Base-by-base conservation (phyloP, 1,284 basidiomycete species). In the Leccinum pachyderme region DNA sequence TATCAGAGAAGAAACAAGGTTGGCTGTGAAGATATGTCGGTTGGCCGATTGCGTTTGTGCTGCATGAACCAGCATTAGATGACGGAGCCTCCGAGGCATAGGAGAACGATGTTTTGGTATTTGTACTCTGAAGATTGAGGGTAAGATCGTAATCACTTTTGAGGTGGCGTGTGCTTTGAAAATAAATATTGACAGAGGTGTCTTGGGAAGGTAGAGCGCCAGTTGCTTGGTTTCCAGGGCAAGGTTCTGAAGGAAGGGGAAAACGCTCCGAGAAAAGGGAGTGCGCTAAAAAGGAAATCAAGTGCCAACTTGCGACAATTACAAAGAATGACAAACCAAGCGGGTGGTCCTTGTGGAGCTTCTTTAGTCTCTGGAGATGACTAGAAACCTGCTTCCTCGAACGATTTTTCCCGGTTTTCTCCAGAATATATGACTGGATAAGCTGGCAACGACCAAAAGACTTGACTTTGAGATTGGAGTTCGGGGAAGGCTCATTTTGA, bases 391-490 rank as follows among this genome's bases (percentile, higher is more conserved):
- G 67, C 51, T 69, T 69, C 52, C 67, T 60, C 33, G 67, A 71
- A 5, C 71, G 67, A 57, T 68, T 70, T 56, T 61, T 70, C 3
- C 67, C 71, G 7, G 67, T 69, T 57, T 73, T 72, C 43, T 69
- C 71, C 15, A 72, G 45, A 31, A 69, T 72, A 44, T 69, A 73
- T 0, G 68, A 72, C n/a, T 73, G 71, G 41, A 69, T 73, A 24
- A 73, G 65, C 53, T 69, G 67, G 52, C 67, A 69, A 4, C 67
- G 67, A 43, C 67, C 67, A 52, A 73, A 73, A 13, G 70, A 70
- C 51, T 59, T 72, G 48, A 59, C 28, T 1, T 53, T 57, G 37
- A 18, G 18, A 1, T 58, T 63, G 25, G 55, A 44, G 6, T 57
- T 53, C 29, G 53, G 46, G 29, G n/a, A 18, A 13, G 47, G 50